Evolutionary conservation across 805 yeast genomes (phyloP).

Genomic region (Sungouiella thailandica): DNA sequence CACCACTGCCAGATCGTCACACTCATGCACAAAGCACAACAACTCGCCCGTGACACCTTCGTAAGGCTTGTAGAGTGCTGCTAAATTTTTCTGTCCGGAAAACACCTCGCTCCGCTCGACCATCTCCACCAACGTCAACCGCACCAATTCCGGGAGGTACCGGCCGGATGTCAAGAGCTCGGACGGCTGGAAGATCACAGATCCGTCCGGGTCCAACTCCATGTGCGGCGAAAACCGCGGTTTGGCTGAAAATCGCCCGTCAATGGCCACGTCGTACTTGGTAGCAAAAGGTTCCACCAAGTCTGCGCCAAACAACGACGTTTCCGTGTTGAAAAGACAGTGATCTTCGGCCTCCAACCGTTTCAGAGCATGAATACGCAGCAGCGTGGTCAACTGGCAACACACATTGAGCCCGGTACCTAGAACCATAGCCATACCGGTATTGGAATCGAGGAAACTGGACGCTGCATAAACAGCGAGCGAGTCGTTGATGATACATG

Average conservation of each 20-base stretch:
- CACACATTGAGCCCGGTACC: constrained; percentile 68
- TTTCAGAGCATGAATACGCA: constrained; percentile 13
- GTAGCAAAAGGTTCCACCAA: constrained; percentile 29
- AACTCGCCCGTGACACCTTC: constrained; percentile 38
- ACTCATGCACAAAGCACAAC: constrained; percentile 36
- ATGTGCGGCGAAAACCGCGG: constrained; percentile 26
- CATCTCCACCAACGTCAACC: constrained; percentile 38
- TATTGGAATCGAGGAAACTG: constrained; percentile 28
- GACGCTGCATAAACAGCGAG: constrained; percentile 62
- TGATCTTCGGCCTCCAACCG: constrained; percentile 6
- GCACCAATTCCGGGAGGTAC: constrained; percentile 49
- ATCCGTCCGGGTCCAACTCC: constrained; percentile 20
- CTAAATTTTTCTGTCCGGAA: constrained; percentile 9
- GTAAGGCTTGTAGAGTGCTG: constrained; percentile 14
- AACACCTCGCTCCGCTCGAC: constrained; percentile 25
- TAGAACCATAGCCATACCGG: constrained; percentile 51
- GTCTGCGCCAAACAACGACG: constrained; percentile 48
- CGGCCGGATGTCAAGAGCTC: constrained; percentile 54
- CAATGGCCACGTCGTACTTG: constrained; percentile 37
- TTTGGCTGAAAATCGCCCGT: constrained; percentile 21
- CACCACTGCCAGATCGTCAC: constrained; percentile 15
- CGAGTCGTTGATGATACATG: constrained; percentile 56
- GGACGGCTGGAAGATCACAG: constrained; percentile 47
- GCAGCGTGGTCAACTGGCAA: constrained; percentile 26
- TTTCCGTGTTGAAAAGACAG: constrained; percentile 46